Conservation (phyloP, 768 basidiomycete genomes). For the Lyophyllum semitale region DNA sequence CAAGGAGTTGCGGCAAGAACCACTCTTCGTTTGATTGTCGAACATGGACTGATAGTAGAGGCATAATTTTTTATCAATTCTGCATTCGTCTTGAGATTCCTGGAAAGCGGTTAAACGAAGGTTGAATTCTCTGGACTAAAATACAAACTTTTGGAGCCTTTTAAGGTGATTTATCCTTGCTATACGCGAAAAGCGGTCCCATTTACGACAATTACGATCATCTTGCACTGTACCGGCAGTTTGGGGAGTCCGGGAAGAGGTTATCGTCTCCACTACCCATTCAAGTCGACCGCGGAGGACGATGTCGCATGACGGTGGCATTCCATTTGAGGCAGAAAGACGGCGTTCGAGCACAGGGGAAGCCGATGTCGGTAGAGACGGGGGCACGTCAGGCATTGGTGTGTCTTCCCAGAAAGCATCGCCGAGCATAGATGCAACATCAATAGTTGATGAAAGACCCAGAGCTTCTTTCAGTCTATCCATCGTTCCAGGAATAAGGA, state of each 20-base stretch:
- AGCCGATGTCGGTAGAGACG: too few relatives aligned
- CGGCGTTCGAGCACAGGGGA: too few relatives aligned
- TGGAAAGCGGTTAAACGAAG: neutral
- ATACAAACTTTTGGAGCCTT: neutral
- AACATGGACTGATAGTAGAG: neutral
- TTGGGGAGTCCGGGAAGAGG: neutral
- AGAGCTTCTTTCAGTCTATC: too few relatives aligned
- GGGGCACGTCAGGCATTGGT: too few relatives aligned
- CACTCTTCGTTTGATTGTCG: neutral
- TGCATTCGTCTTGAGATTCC: neutral
- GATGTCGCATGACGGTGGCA: neutral
- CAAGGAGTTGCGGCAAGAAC: neutral
- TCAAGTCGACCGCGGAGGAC: neutral
- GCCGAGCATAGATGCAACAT: too few relatives aligned
- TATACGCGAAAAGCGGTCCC: neutral
- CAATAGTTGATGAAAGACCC: too few relatives aligned
- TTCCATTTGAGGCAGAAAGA: neutral
- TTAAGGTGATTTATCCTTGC: neutral
- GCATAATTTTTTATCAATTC: neutral
- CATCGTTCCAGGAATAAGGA: too few relatives aligned
- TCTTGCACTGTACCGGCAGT: neutral
- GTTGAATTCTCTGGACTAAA: too few relatives aligned
- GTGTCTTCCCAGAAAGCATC: too few relatives aligned
- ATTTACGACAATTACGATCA: neutral
- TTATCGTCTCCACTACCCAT: neutral